Evolutionary conservation across 2,329 filamentous ascomycete genomes (phyloP).

Genomic region (Hypoxylon sp.): DNA sequence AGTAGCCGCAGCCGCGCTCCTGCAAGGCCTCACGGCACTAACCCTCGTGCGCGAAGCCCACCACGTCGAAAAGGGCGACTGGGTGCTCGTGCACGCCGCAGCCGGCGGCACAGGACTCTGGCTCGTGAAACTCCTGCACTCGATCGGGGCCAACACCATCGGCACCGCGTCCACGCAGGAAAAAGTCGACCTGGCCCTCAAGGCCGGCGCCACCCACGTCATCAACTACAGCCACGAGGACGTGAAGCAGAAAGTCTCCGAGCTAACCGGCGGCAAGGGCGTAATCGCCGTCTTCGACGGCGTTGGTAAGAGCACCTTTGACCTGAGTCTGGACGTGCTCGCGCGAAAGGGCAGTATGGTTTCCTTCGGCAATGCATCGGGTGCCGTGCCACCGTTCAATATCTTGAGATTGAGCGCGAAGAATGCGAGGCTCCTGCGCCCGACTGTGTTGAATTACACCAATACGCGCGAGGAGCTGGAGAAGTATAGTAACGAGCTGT

Average conservation of each 20-base stretch:
- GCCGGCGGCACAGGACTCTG: constrained; percentile 84
- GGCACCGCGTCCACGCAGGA: constrained; percentile 80
- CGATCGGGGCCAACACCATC: constrained; percentile 81
- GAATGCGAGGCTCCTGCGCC: constrained; percentile 82
- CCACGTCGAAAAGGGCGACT: constrained; percentile 81
- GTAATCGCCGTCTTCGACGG: constrained; percentile 86
- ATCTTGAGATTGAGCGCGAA: constrained; percentile 73
- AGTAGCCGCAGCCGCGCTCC: constrained; percentile 75
- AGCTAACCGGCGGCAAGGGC: constrained; percentile 79
- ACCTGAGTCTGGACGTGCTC: constrained; percentile 78
- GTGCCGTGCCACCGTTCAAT: constrained; percentile 78
- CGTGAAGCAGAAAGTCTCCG: constrained; percentile 70
- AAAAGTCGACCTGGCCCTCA: constrained; percentile 78
- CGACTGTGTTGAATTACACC: constrained; percentile 79
- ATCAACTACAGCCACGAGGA: constrained; percentile 76
- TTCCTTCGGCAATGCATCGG: constrained; percentile 84
- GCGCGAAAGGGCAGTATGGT: constrained; percentile 82
- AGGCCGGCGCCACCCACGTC: constrained; percentile 77
- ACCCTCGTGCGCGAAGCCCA: constrained; percentile 83
- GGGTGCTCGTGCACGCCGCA: constrained; percentile 86
- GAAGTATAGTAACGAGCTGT: constrained; percentile 77
- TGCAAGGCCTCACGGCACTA: constrained; percentile 87
- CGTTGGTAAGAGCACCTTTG: constrained; percentile 87
- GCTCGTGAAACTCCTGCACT: constrained; percentile 79
- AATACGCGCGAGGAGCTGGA: constrained; percentile 77